A percentile compares a stretch with the other conserved stretches of the same genome.
These are phyloP conservation scores for Tetrapisispora iriomotensis DNA, from an alignment of 805 yeast genomes.

Conservation along the genomic window DNA sequence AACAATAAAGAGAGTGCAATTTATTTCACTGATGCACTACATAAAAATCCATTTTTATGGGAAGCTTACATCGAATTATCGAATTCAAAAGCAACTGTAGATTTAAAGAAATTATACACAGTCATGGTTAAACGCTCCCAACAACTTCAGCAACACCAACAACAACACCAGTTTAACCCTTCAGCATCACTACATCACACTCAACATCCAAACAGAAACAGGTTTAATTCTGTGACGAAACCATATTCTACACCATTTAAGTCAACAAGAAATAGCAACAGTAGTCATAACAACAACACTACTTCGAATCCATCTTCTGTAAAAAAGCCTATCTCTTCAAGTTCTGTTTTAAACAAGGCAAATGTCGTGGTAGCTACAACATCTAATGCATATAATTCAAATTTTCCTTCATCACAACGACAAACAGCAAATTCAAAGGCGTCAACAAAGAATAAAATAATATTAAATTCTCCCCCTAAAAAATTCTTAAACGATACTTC, in stretches of 20 bases:
- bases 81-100: slow-evolving; percentile 58
- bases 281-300: slow-evolving; percentile 1
- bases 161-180: background rate
- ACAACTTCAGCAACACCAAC: slow-evolving; percentile 1
- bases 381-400: too few species aligned
- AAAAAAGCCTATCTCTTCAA: slow-evolving; percentile 6
- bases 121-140: slow-evolving; percentile 5
- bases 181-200: background rate
- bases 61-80: slow-evolving; percentile 77
- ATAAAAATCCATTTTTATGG: slow-evolving; percentile 71
- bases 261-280: slow-evolving; percentile 5
- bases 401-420: slow-evolving; percentile 4
- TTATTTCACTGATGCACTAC: slow-evolving; percentile 59
- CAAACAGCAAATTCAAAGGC: background rate
- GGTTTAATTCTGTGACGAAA: slow-evolving; percentile 3
- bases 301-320: background rate
- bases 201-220: background rate
- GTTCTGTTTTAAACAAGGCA: slow-evolving; percentile 10
- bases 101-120: slow-evolving; percentile 21
- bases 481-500: background rate
- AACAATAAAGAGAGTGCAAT: slow-evolving; percentile 56
- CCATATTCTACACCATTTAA: slow-evolving; percentile 9
- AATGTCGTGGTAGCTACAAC: slow-evolving; percentile 12
- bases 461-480: slow-evolving; percentile 2
- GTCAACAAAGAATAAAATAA: slow-evolving; percentile 1